A percentile compares a stretch with the other conserved stretches of the same genome.
Evolutionary conservation across 768 basidiomycete genomes (phyloP).

Genomic region (Lactarius hengduanensis): DNA sequence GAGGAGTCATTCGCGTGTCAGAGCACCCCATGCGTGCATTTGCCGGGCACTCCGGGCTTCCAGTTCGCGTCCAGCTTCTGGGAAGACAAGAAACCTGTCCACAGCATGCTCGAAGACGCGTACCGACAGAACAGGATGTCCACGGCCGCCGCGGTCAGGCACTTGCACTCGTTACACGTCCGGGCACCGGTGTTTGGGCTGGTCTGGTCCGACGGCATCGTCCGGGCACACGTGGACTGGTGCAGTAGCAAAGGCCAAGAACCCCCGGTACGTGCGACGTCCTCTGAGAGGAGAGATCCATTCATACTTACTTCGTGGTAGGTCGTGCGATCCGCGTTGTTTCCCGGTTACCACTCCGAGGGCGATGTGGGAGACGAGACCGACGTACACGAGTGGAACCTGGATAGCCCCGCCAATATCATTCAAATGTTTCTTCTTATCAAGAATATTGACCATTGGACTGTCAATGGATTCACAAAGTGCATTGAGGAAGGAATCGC

Average conservation of each 20-base stretch:
- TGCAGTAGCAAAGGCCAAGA: slow-evolving; percentile 31
- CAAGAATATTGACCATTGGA: slow-evolving; percentile 55
- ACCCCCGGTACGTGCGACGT: slow-evolving; percentile 13
- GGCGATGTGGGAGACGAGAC: slow-evolving; percentile 31
- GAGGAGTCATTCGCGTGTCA: slow-evolving; percentile 53
- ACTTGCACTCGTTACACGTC: slow-evolving; percentile 48
- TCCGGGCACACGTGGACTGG: slow-evolving; percentile 59
- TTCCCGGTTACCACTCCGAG: slow-evolving; percentile 32
- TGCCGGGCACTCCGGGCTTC: slow-evolving; percentile 48
- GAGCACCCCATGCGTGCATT: slow-evolving; percentile 47
- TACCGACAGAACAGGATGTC: slow-evolving; percentile 60
- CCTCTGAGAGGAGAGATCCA: neutral
- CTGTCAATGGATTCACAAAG: slow-evolving; percentile 42
- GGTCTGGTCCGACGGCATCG: slow-evolving; percentile 51
- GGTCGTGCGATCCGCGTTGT: slow-evolving; percentile 52
- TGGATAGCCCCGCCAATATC: slow-evolving; percentile 46
- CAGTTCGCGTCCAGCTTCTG: slow-evolving; percentile 55
- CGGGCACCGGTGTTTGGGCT: slow-evolving; percentile 51
- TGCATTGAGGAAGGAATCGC: slow-evolving; percentile 43
- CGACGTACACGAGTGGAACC: slow-evolving; percentile 49
- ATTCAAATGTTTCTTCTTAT: slow-evolving; percentile 50
- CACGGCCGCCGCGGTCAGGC: slow-evolving; percentile 49
- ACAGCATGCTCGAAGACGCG: slow-evolving; percentile 49
- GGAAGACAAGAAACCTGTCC: slow-evolving; percentile 60
- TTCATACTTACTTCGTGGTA: slow-evolving; percentile 28